phyloP scores from a whole-genome alignment of 192 early-diverging fungal genomes.

The Backusella parvicylindrica region DNA sequence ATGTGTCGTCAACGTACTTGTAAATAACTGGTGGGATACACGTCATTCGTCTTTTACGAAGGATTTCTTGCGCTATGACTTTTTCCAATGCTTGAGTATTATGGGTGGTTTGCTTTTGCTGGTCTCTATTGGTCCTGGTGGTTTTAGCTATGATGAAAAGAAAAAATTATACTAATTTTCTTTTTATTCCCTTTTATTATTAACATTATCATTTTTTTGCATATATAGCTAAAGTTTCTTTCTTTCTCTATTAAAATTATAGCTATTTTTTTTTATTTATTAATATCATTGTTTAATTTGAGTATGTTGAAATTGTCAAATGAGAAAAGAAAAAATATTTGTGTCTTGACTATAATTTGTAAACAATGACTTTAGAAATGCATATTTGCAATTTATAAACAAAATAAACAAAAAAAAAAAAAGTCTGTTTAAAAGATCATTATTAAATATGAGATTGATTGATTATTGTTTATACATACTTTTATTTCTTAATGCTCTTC shows the following conservation, averaged over 20 bases:
- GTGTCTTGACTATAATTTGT: neutral
- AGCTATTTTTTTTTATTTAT: neutral
- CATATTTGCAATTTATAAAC: neutral
- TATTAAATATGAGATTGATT: neutral
- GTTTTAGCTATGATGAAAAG: conserved; percentile 94
- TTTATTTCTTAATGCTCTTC: neutral
- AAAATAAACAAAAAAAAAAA: neutral
- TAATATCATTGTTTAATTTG: neutral
- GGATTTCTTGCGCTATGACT: conserved; percentile 97
- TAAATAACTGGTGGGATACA: conserved; percentile 97
- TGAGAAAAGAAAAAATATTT: neutral
- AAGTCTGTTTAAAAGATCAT: neutral
- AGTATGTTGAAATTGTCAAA: neutral
- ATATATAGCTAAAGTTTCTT: neutral
- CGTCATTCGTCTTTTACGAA: conserved; percentile 75
- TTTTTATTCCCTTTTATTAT: neutral
- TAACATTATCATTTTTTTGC: neutral
- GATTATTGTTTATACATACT: neutral
- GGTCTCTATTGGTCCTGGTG: conserved; percentile 87
- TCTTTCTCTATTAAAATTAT: neutral
- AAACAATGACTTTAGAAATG: neutral
- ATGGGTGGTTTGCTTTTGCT: conserved; percentile 93
- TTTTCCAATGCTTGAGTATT: conserved; percentile 98
- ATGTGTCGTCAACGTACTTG: conserved; percentile 81
- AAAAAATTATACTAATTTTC: conserved; percentile 82